A percentile compares a stretch with the other conserved stretches of the same genome.
Conservation (phyloP, 495 filamentous ascomycete species). For the Talaromyces nanjingensis region DNA sequence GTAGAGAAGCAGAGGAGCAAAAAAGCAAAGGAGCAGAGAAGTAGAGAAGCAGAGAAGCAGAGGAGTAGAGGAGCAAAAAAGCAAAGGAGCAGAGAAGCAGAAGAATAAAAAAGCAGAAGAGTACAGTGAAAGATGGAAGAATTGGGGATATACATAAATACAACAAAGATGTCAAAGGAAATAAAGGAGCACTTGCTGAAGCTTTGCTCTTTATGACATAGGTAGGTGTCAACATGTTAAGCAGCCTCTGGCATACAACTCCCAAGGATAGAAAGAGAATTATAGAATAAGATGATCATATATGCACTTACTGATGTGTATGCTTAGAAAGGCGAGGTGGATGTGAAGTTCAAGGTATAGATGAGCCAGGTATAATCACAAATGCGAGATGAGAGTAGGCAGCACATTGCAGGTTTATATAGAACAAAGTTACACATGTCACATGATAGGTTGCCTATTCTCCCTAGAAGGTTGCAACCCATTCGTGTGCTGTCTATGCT, state of each 20-base stretch:
- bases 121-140: neutral
- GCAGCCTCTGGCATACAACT: neutral
- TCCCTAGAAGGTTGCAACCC: neutral
- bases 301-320: neutral
- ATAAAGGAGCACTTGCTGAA: neutral
- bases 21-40: neutral
- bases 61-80: neutral
- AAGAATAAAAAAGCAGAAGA: neutral
- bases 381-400: neutral
- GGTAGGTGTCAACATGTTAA: neutral
- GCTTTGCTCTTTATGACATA: no score
- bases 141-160: neutral
- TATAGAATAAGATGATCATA: neutral
- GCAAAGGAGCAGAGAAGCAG: neutral
- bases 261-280: neutral
- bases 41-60: no score
- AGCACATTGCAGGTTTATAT: neutral
- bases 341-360: neutral
- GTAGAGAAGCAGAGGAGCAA: neutral
- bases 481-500: neutral
- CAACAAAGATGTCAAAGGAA: neutral
- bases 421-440: neutral
- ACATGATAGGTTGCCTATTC: neutral
- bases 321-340: neutral
- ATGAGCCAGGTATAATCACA: neutral